phyloP scores from a whole-genome alignment of 2,329 filamentous ascomycete genomes.

The Neophaeococcomyces mojaviensis region DNA sequence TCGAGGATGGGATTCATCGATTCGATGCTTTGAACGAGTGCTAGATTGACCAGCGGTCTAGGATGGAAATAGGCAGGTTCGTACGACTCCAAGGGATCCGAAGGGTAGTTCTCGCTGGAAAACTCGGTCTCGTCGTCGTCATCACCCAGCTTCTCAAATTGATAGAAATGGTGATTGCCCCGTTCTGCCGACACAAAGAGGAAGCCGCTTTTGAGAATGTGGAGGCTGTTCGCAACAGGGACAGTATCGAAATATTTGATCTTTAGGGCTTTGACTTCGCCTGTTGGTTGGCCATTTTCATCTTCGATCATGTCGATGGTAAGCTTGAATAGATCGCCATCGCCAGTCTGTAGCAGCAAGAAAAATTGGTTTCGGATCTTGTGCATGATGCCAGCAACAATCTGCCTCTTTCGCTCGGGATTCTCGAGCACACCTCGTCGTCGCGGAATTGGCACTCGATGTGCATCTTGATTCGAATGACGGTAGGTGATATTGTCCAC shows the following conservation, averaged over 20 bases:
- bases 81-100: slow-evolving; percentile 64
- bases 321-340: slow-evolving; percentile 97
- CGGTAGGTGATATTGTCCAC: slow-evolving; percentile 93
- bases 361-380: slow-evolving; percentile 96
- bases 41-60: slow-evolving; percentile 70
- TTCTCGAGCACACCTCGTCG: slow-evolving; percentile 84
- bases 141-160: slow-evolving; percentile 94
- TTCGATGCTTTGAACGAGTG: slow-evolving; percentile 74
- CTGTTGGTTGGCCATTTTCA: slow-evolving; percentile 66
- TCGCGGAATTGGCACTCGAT: slow-evolving; percentile 81
- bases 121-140: slow-evolving; percentile 88
- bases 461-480: slow-evolving; percentile 89
- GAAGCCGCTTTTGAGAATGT: slow-evolving; percentile 92
- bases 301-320: slow-evolving; percentile 87
- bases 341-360: slow-evolving; percentile 90
- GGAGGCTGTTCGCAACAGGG: slow-evolving; percentile 75
- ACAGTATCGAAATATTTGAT: slow-evolving; percentile 99
- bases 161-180: slow-evolving; percentile 90
- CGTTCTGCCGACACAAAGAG: slow-evolving; percentile 87
- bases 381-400: slow-evolving; percentile 92
- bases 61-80: slow-evolving; percentile 80
- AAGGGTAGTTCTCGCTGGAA: slow-evolving; percentile 70
- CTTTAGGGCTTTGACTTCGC: slow-evolving; percentile 73
- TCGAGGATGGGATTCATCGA: slow-evolving; percentile 88
- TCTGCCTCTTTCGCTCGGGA: slow-evolving; percentile 77